Evolutionary conservation across 2,329 filamentous ascomycete genomes (phyloP), one percentile per base, ranked within the genome.

Genomic region (Rhytidhysteron rufulum): DNA sequence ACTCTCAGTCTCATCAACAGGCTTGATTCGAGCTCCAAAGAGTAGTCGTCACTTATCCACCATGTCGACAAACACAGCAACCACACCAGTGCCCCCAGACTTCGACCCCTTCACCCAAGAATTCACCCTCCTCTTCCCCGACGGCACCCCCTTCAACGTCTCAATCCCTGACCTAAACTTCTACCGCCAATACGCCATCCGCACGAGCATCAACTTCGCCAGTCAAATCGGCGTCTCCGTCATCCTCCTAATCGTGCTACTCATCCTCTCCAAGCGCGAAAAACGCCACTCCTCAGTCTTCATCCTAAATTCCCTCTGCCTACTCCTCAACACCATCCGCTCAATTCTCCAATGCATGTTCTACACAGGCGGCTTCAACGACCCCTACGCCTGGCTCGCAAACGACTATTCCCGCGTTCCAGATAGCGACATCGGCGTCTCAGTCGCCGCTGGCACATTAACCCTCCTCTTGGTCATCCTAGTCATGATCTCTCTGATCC

Each of bases 181-280:
- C 4, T 71, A 70, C 36, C 61, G 72, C 39, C 60, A 67, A 42
- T 75, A 76, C 55, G 70, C 69, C 43, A 61, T 71, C 42, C 65
- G 66, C 7, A 57, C 73, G 25, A 71, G 65, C 57, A 80, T 86
- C 70, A 83, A 82, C 65, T 87, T 83, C 58, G 82, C 78, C 38
- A 67, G 76, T 15, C 86, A 91, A 60, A 72, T 89, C 37, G 87
- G 87, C 21, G 79, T 84, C 18, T 79, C 78, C 34, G 48, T 83
- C 42, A 66, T 84, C 44, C 77, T 88, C 54, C 69, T 90, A 15
- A 50, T 84, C 31, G 71, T 85, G 21, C 68, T 90, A 3, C 66
- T 88, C 9, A 66, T 83, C 42, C 74, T 90, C 61, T 89, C 86
- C 0, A 78, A 79, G 16, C 60, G 70, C 0, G 71, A 79, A 49